Evolutionary conservation across 345 rosid species (phyloP), one percentile per base, ranked within the genome.

Genomic region (Arabidopsis thaliana): DNA sequence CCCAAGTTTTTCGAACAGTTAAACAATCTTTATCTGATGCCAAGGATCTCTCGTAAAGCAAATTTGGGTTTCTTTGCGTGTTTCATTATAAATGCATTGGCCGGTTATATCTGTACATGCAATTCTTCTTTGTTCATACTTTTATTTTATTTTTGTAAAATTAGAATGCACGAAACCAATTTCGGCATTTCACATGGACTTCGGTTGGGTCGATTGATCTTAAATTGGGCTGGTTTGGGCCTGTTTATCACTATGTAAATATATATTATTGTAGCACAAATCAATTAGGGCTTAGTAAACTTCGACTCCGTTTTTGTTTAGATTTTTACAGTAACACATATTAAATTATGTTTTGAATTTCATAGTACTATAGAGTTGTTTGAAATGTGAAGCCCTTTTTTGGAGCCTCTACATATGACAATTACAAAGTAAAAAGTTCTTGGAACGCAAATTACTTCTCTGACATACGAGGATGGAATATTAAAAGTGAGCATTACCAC

Each of bases 51-150:
- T 76, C 50, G 34, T 33, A 4, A 13, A 11, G 12, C 7, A 53
- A 69, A 59, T 7, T 44, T 14, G 75, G 37, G 49, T 69, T 61
- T 69, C 80, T 76, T 76, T 76, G 51, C 30, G 70, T 76, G 78
- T 3, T 61, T 38, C 63, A 23, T 60, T 41, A 10, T 33, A 44
- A 33, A 14, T 61, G 11, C 69, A 60, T 68, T 41, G 56, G 56
- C 73, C 78, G 24, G 59, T 38, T 49, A 59, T 59, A 38, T 75
- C 23, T 71, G 22, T 25, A 1, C 75, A 36, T 36, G 58, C 46
- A 9, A 60, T 50, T 37, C 42, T 38, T 36, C 7, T 44, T 16
- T 16, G 20, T 16, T 16, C 20, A 16, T 16, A 16, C 20, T 16
- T 16, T 16, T 16, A 16, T 16, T 16, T 16, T 16, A 16, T 16